Percentiles rank a stretch among this genome's conserved stretches.
phyloP scores from a whole-genome alignment of 768 basidiomycete species.

The Hericium rajendrae region DNA sequence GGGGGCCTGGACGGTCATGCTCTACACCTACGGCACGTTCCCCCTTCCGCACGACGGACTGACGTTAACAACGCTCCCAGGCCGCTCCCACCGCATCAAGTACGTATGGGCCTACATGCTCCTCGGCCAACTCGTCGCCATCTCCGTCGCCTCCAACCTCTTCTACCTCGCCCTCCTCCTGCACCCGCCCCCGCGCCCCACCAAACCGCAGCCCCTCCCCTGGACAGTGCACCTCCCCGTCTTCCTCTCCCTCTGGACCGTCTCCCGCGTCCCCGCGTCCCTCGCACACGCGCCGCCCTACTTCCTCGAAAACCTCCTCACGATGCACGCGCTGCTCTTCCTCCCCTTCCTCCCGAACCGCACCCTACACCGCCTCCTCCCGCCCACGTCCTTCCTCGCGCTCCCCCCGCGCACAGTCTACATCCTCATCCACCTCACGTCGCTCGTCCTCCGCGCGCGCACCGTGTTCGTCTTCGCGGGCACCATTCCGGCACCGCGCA shows the following conservation, averaged over 20 bases:
- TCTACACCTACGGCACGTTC: constrained; percentile 40
- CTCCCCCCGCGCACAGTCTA: constrained; percentile 27
- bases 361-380: constrained; percentile 1
- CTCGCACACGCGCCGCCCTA: constrained; percentile 26
- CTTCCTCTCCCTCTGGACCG: constrained; percentile 33
- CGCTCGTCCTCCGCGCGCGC: constrained; percentile 22
- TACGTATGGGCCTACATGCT: constrained; percentile 62
- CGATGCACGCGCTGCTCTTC: constrained; percentile 49
- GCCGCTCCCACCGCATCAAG: constrained; percentile 31
- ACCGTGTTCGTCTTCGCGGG: constrained; percentile 18
- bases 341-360: constrained; percentile 30
- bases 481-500: constrained; percentile 3
- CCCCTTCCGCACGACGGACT: neutral
- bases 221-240: constrained; percentile 14
- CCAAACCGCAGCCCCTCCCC: neutral
- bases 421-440: constrained; percentile 21
- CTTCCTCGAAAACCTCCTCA: constrained; percentile 51
- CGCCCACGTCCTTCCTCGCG: constrained; percentile 11
- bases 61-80: constrained; percentile 14
- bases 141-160: constrained; percentile 54
- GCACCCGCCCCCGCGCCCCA: constrained; percentile 19
- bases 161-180: constrained; percentile 46
- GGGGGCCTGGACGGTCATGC: constrained; percentile 44
- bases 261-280: constrained; percentile 30
- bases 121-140: constrained; percentile 63